Conservation (phyloP, 2,329 filamentous ascomycete species). For the Apiospora malaysiana region DNA sequence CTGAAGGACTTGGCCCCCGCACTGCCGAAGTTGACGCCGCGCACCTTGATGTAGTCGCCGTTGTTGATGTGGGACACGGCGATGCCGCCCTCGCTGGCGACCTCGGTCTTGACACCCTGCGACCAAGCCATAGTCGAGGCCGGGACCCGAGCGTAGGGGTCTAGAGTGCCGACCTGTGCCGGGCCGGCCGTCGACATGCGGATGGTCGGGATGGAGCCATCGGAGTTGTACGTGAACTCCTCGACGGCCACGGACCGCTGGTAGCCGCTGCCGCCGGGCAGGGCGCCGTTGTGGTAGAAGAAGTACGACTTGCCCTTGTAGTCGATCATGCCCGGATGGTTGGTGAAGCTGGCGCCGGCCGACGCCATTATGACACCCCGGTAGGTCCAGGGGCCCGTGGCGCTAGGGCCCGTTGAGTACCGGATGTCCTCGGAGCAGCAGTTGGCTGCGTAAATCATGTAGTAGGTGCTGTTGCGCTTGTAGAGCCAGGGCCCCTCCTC, state of each 20-base stretch:
- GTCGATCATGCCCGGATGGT: conserved; percentile 39
- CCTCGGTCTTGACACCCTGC: conserved; percentile 33
- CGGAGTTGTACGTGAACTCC: conserved; percentile 35
- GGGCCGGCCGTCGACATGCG: conserved; percentile 37
- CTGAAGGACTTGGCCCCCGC: conserved; percentile 33
- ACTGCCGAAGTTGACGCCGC: conserved; percentile 38
- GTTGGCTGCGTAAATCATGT: conserved; percentile 39
- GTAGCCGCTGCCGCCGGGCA: conserved; percentile 37
- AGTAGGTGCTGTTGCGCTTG: conserved; percentile 39
- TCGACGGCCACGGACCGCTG: conserved; percentile 37
- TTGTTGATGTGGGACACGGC: conserved; percentile 36
- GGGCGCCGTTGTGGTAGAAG: conserved; percentile 42
- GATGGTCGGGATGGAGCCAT: conserved; percentile 38
- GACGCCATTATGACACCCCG: conserved; percentile 38
- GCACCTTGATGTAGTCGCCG: conserved; percentile 41
- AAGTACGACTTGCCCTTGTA: conserved; percentile 38
- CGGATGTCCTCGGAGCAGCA: conserved; percentile 40
- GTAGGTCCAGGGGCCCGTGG: conserved; percentile 41
- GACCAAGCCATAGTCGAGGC: conserved; percentile 40
- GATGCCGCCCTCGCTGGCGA: conserved; percentile 34
- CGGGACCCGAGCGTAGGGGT: conserved; percentile 37
- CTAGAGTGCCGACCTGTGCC: conserved; percentile 33
- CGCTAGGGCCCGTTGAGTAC: conserved; percentile 36
- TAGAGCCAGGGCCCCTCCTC: conserved; percentile 41
- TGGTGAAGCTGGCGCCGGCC: conserved; percentile 37